Evolutionary conservation across 768 basidiomycete species (phyloP).

Genomic region (Pulveroboletus sp.): DNA sequence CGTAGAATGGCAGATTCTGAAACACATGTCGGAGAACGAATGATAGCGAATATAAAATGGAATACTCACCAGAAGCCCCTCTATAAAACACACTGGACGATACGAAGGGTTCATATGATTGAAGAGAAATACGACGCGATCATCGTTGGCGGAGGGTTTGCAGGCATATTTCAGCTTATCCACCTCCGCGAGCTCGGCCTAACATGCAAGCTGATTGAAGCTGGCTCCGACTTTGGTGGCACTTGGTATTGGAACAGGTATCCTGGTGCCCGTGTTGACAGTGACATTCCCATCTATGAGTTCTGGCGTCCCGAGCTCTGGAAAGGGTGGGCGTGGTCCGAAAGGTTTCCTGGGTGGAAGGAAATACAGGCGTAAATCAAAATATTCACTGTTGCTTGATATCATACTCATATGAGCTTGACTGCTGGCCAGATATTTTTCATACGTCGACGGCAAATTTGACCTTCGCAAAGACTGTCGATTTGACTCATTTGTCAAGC

Average conservation of each 20-base stretch:
- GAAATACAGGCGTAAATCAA: constrained; percentile 9
- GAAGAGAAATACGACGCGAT: constrained; percentile 6
- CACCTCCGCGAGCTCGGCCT: constrained; percentile 4
- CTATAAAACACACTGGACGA: background rate
- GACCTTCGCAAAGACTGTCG: constrained; percentile 14
- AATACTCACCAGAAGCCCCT: background rate
- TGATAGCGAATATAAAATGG: background rate
- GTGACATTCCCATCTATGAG: constrained; percentile 7
- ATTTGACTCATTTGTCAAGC: constrained; percentile 9
- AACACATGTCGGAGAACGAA: too few relatives aligned
- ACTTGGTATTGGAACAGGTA: constrained; percentile 17
- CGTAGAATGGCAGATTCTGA: background rate
- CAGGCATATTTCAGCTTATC: constrained; percentile 5
- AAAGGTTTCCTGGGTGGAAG: constrained; percentile 10
- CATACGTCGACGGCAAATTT: constrained; percentile 9
- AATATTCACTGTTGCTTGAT: background rate
- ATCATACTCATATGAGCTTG: background rate
- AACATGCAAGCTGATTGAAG: constrained; percentile 7
- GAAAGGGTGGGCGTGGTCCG: constrained; percentile 10
- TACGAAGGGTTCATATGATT: background rate
- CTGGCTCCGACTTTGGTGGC: constrained; percentile 8
- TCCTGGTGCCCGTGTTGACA: constrained; percentile 12
- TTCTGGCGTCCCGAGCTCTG: constrained; percentile 12
- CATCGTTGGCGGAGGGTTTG: constrained; percentile 7
- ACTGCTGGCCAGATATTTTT: constrained; percentile 6